These are phyloP conservation scores for Yamadazyma philogaea DNA, from an alignment of 805 yeast genomes.

Conservation along the genomic window DNA sequence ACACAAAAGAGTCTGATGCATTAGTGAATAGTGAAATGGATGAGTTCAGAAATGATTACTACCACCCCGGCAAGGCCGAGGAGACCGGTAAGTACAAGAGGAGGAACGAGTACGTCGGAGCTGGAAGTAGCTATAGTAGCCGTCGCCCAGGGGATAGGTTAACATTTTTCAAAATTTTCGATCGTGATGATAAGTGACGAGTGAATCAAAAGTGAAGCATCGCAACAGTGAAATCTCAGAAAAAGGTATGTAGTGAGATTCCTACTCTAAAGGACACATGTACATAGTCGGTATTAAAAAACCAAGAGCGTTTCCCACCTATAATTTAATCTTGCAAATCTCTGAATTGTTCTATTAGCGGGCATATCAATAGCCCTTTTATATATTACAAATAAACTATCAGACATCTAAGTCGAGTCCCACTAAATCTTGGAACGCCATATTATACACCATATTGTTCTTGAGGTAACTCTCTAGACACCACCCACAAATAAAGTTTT, in stretches of 20 bases:
- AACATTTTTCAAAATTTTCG: conserved; percentile 28
- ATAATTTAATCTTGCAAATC: no score
- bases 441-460: conserved; percentile 37
- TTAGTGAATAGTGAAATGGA: conserved; percentile 25
- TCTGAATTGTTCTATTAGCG: no score
- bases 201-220: background rate
- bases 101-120: conserved; percentile 65
- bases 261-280: no score
- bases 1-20: conserved; percentile 35
- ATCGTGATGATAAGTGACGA: conserved; percentile 11
- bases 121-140: conserved; percentile 58
- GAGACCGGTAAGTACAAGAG: conserved; percentile 37
- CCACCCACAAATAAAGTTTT: conserved; percentile 45
- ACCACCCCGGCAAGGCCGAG: conserved; percentile 47
- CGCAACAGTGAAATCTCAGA: background rate
- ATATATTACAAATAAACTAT: background rate
- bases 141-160: conserved; percentile 56
- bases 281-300: no score
- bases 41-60: conserved; percentile 31
- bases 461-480: conserved; percentile 36
- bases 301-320: no score
- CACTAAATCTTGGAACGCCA: conserved; percentile 36
- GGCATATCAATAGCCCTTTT: no score
- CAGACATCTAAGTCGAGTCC: background rate
- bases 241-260: no score